These are phyloP conservation scores for Zygosaccharomyces pseudobailii DNA, from an alignment of 1,139 yeast species.

Conservation along the genomic window DNA sequence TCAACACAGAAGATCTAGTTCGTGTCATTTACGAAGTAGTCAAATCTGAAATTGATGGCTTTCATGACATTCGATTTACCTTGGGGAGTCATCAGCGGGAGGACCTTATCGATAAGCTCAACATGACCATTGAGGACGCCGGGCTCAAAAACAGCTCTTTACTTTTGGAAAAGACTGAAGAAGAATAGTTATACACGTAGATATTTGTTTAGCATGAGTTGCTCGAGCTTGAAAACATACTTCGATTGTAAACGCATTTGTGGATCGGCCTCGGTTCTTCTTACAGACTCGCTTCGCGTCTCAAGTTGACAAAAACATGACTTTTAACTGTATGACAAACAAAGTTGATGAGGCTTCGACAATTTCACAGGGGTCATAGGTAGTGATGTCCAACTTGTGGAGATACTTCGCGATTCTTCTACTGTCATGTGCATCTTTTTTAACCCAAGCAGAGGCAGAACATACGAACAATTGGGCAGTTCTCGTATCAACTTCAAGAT, in stretches of 20 bases:
- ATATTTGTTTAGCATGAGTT: not conserved
- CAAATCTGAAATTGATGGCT: constrained; percentile 47
- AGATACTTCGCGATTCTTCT: not conserved
- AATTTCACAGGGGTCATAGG: not conserved
- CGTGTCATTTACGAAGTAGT: constrained; percentile 55
- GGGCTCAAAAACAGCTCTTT: constrained; percentile 80
- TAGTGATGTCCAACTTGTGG: constrained; percentile 6
- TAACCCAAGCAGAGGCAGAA: constrained; percentile 12
- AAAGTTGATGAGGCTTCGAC: not conserved
- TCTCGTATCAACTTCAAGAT: constrained; percentile 87
- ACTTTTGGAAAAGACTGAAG: constrained; percentile 49
- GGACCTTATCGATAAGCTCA: constrained; percentile 57
- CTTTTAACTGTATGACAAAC: too few relatives aligned
- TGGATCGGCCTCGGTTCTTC: not conserved
- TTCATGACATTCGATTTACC: constrained; percentile 47
- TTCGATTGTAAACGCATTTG: not conserved
- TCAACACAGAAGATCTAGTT: constrained; percentile 52
- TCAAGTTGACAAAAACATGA: not conserved
- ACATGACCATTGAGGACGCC: constrained; percentile 62
- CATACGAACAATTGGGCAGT: constrained; percentile 95
- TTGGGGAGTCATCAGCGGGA: constrained; percentile 59
- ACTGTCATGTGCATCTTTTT: constrained; percentile 1
- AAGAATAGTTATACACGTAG: constrained; percentile 1
- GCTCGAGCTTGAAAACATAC: not conserved
- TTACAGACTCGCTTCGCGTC: not conserved